These are phyloP conservation scores for Trypanosoma mega DNA, from an alignment of 208 protist species.

Conservation along the genomic window DNA sequence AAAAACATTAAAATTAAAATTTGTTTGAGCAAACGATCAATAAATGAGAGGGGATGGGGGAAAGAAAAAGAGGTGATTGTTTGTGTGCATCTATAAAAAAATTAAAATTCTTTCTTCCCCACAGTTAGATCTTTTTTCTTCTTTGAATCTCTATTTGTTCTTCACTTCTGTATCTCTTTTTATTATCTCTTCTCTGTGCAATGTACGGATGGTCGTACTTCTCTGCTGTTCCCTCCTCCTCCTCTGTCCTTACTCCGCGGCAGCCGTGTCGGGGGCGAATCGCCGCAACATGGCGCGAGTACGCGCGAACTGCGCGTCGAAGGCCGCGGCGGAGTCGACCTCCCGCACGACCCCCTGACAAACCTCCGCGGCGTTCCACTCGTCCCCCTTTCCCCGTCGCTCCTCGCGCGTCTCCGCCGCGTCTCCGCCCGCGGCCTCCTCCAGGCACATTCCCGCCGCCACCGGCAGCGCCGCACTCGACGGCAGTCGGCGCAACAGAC, in stretches of 20 bases:
- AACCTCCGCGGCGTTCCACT: neutral
- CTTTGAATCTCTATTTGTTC: too few species aligned
- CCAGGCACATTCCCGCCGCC: constrained; percentile 4
- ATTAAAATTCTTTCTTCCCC: too few species aligned
- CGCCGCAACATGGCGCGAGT: constrained; percentile 13
- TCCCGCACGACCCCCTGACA: constrained; percentile 18
- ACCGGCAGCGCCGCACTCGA: constrained; percentile 13
- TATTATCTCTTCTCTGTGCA: too few species aligned
- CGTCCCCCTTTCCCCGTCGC: neutral
- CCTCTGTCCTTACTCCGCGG: too few species aligned
- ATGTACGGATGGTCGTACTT: too few species aligned
- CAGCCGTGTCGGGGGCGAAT: too few species aligned
- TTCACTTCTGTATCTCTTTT: neutral
- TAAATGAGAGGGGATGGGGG: too few species aligned
- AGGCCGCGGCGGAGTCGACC: constrained; percentile 3
- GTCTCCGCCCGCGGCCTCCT: neutral
- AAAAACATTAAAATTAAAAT: constrained; percentile 5
- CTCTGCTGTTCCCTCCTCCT: neutral
- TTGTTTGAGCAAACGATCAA: too few species aligned
- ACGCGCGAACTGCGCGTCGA: constrained; percentile 25
- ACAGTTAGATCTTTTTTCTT: too few species aligned
- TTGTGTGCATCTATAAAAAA: constrained; percentile 9
- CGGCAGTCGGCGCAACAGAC: constrained; percentile 17
- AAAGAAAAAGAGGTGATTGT: too few species aligned
- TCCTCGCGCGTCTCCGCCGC: neutral